Conservation (phyloP, 2,329 filamentous ascomycete species). For the Colletotrichum destructivum region DNA sequence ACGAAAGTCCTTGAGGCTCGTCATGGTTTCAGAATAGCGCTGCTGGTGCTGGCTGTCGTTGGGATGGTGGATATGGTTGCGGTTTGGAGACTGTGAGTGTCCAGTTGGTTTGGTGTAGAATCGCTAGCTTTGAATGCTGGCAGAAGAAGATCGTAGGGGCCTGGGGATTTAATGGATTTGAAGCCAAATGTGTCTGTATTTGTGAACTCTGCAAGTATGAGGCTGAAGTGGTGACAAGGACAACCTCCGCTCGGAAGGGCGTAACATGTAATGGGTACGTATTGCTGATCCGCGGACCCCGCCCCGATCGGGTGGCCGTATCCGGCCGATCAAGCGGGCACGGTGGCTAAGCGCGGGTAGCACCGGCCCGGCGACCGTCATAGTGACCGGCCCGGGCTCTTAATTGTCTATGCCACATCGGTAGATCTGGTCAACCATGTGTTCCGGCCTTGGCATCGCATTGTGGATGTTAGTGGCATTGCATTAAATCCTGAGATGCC, state of each 20-base stretch:
- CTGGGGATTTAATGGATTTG: not conserved
- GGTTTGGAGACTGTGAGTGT: not conserved
- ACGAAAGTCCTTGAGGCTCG: slow-evolving; percentile 48
- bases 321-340: slow-evolving; percentile 1
- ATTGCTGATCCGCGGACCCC: not conserved
- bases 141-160: not conserved
- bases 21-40: slow-evolving; percentile 16
- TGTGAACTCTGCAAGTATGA: not conserved
- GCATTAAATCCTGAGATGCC: too few species aligned
- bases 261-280: slow-evolving; percentile 12
- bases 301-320: slow-evolving; percentile 3
- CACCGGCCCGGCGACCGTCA: slow-evolving; percentile 12
- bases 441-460: too few species aligned
- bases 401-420: too few species aligned
- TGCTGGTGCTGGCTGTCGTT: not conserved
- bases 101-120: not conserved
- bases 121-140: not conserved
- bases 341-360: not conserved
- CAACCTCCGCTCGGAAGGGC: slow-evolving; percentile 5
- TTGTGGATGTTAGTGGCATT: too few species aligned
- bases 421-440: too few species aligned
- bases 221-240: not conserved
- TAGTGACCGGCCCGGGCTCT: not conserved
- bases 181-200: too few species aligned
- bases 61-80: not conserved